phyloP scores from a whole-genome alignment of 352 stramenopile genomes.

The Phytophthora sp. region DNA sequence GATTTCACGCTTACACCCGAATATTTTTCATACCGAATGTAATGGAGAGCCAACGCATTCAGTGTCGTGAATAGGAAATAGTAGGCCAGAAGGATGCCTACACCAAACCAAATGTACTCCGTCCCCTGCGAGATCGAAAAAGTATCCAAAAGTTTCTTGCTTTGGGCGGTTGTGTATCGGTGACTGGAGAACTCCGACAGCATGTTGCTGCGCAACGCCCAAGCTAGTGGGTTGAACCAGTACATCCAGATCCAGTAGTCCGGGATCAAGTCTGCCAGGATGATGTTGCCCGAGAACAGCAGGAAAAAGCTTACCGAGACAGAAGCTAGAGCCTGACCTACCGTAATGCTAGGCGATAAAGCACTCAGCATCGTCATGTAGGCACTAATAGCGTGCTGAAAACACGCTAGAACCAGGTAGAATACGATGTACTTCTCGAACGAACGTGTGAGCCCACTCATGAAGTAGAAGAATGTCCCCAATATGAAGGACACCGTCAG shows the following conservation, averaged over 20 bases:
- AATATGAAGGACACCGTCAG: conserved; percentile 67
- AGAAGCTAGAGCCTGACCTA: conserved; percentile 47
- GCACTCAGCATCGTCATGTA: conserved; percentile 72
- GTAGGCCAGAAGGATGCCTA: not conserved
- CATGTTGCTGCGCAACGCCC: conserved; percentile 60
- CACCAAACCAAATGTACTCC: conserved; percentile 32
- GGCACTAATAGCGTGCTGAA: conserved; percentile 70
- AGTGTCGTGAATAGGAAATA: not conserved
- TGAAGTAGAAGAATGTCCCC: conserved; percentile 88
- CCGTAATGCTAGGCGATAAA: conserved; percentile 56
- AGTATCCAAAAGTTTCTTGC: conserved; percentile 21
- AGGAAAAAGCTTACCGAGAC: conserved; percentile 71
- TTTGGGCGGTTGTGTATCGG: conserved; percentile 26
- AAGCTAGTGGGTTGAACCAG: conserved; percentile 68
- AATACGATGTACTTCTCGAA: conserved; percentile 84
- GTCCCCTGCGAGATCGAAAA: conserved; percentile 49
- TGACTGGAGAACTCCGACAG: conserved; percentile 58
- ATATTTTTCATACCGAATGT: not conserved
- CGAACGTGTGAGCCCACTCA: conserved; percentile 75
- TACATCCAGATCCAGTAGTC: conserved; percentile 84
- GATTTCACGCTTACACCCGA: conserved; percentile 30
- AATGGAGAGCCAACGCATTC: not conserved
- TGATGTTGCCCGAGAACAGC: conserved; percentile 78
- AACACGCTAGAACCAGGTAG: conserved; percentile 72
- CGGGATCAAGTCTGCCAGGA: conserved; percentile 64